phyloP scores from a whole-genome alignment of 2,329 filamentous ascomycete species.

The Ophiostoma himal-ulmi region DNA sequence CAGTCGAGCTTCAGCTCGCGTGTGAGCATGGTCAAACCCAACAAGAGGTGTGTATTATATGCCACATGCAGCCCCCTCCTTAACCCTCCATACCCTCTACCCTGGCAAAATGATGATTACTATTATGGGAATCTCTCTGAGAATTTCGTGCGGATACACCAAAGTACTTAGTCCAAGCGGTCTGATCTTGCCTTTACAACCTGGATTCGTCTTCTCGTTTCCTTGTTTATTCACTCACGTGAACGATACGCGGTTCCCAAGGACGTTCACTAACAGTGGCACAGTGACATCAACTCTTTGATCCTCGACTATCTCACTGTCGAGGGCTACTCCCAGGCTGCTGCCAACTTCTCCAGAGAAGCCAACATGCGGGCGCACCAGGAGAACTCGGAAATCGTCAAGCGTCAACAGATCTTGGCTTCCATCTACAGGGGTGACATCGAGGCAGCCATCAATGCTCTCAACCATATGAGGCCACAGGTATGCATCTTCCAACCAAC shows the following conservation, averaged over 20 bases:
- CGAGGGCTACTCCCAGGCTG: slow-evolving; percentile 88
- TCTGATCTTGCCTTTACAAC: slow-evolving; percentile 26
- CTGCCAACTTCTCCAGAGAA: slow-evolving; percentile 88
- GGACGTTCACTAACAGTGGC: slow-evolving; percentile 19
- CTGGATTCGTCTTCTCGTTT: slow-evolving; percentile 19
- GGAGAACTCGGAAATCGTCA: slow-evolving; percentile 65
- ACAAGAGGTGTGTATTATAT: slow-evolving; percentile 64
- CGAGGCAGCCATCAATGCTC: slow-evolving; percentile 72
- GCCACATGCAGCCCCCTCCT: neutral
- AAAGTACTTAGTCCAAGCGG: slow-evolving; percentile 57
- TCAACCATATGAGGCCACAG: slow-evolving; percentile 87
- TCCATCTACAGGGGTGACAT: slow-evolving; percentile 83
- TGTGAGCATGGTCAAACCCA: slow-evolving; percentile 76
- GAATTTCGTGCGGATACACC: slow-evolving; percentile 75
- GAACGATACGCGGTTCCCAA: neutral
- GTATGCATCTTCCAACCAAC: slow-evolving; percentile 50
- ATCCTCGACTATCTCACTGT: slow-evolving; percentile 96
- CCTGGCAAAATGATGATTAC: slow-evolving; percentile 64
- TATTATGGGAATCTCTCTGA: slow-evolving; percentile 99
- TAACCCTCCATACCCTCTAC: slow-evolving; percentile 13
- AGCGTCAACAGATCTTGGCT: slow-evolving; percentile 75
- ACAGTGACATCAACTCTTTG: slow-evolving; percentile 87
- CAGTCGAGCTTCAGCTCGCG: slow-evolving; percentile 73
- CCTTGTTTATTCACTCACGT: slow-evolving; percentile 9
- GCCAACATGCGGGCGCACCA: slow-evolving; percentile 76